Conservation (phyloP, 2,329 filamentous ascomycete species). For the Elsinoe australis region DNA sequence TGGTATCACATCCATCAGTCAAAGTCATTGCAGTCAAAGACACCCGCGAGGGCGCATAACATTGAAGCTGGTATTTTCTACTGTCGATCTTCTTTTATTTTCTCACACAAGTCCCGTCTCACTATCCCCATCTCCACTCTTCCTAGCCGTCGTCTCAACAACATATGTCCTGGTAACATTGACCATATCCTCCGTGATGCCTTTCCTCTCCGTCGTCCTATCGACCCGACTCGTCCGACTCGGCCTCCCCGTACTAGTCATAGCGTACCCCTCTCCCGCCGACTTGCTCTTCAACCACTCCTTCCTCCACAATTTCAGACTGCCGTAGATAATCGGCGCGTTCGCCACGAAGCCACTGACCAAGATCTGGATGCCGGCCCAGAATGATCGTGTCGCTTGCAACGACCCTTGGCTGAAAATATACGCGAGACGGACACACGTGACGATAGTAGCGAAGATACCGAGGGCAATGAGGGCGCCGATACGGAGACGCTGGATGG, state of each 20-base stretch:
- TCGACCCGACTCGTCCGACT: no score
- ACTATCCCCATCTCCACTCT: slow-evolving; percentile 7
- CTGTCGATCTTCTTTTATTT: neutral
- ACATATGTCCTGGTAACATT: slow-evolving; percentile 7
- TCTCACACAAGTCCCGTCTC: neutral
- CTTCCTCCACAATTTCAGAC: slow-evolving; percentile 11
- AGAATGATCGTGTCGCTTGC: slow-evolving; percentile 6
- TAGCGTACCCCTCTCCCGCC: neutral
- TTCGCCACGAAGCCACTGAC: slow-evolving; percentile 10
- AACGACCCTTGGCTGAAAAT: slow-evolving; percentile 10
- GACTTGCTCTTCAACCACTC: neutral
- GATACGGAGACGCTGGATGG: slow-evolving; percentile 9
- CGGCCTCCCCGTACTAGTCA: neutral
- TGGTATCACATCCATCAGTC: no score
- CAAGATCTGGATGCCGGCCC: slow-evolving; percentile 9
- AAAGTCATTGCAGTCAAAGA: no score
- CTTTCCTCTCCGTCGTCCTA: neutral
- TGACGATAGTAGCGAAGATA: slow-evolving; percentile 13
- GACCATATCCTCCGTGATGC: neutral
- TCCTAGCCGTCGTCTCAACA: neutral
- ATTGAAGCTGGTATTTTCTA: no score
- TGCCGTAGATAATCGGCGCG: slow-evolving; percentile 12
- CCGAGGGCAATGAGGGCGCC: slow-evolving; percentile 12
- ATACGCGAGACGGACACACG: slow-evolving; percentile 9
- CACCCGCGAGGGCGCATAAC: no score